Evolutionary conservation across 306 rosid genomes (phyloP), one percentile per base, ranked within the genome.

Genomic region (Malus sylvestris): DNA sequence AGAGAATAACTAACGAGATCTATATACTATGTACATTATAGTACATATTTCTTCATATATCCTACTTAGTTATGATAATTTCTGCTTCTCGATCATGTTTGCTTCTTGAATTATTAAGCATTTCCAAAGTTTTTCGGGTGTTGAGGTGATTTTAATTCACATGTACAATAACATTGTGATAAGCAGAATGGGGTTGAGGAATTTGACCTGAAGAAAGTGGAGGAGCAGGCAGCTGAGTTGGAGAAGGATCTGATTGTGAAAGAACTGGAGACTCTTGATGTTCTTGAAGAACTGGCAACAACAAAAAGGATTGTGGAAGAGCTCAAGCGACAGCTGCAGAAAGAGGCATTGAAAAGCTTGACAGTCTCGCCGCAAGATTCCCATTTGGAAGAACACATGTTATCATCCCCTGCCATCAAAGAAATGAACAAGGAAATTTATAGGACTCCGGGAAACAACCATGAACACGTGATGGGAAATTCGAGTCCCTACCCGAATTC

Each of bases 211-310:
- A 95, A 92, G 88, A 93, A 79, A 79, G 89, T 93, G 86, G 98
- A 89, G 81, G 98, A 91, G 79, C 93, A 89, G 79, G 96, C 99
- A 15, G 88, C 96, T 6, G 92, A 92, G 86, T 82, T 95, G 84
- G 99, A 95, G 86, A 95, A 95, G 86, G 96, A 95, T 84, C 86
- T 95, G 82, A 95, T 95, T 33, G 96, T 95, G 44, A 95, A 95
- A 74, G 99, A 95, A 79, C 87, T 95, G 1, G 97, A 95, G 87
- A 92, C 99, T 18, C 97, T 95, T 49, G 99, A 95, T 77, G 93
- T 95, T 44, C 91, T 95, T 27, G 99, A 95, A 86, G 97, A 95
- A 80, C 83, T 95, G 5, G 95, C 96, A 68, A 86, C 97, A 65
- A 91, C 99, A 29, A 95, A 95, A 76, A 80, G 86, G 73, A 87